Evolutionary conservation across 2,329 filamentous ascomycete species (phyloP).

Genomic region (Paecilomyces variotii): DNA sequence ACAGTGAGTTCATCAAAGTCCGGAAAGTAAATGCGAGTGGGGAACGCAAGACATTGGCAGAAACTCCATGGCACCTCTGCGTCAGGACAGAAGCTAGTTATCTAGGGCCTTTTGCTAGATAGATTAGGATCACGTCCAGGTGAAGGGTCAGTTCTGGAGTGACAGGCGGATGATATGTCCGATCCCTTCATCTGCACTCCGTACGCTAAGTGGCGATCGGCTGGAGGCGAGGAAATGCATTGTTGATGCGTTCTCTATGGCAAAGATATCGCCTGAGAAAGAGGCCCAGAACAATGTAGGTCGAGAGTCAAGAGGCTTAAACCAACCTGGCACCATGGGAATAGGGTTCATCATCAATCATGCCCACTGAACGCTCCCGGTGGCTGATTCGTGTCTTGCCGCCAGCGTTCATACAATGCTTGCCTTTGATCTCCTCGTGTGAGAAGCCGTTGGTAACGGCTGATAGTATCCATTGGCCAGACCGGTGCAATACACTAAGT

Average conservation of each 20-base stretch:
- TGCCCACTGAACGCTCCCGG: slow-evolving; percentile 6
- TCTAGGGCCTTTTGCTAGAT: not conserved
- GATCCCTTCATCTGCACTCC: not conserved
- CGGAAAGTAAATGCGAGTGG: slow-evolving; percentile 10
- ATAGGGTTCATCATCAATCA: slow-evolving; percentile 3
- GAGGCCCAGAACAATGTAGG: slow-evolving; percentile 6
- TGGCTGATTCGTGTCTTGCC: not conserved
- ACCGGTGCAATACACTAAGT: not conserved
- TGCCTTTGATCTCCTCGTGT: slow-evolving; percentile 6
- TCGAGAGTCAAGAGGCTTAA: slow-evolving; percentile 11
- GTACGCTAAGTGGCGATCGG: not conserved
- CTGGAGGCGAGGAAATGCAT: not conserved
- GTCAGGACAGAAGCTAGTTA: not conserved
- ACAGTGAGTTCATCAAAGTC: slow-evolving; percentile 2
- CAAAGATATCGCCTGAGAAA: not conserved
- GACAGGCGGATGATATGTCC: not conserved
- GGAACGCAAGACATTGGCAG: slow-evolving; percentile 2
- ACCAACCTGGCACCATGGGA: slow-evolving; percentile 1
- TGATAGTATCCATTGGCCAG: not conserved
- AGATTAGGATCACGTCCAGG: not conserved
- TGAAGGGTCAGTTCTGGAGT: not conserved
- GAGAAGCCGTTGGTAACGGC: not conserved
- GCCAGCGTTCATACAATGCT: not conserved
- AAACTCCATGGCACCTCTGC: not conserved
- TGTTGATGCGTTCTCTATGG: not conserved